These are phyloP conservation scores for Bipolaris victoriae DNA, from an alignment of 2,329 filamentous ascomycete species.

Conservation along the genomic window DNA sequence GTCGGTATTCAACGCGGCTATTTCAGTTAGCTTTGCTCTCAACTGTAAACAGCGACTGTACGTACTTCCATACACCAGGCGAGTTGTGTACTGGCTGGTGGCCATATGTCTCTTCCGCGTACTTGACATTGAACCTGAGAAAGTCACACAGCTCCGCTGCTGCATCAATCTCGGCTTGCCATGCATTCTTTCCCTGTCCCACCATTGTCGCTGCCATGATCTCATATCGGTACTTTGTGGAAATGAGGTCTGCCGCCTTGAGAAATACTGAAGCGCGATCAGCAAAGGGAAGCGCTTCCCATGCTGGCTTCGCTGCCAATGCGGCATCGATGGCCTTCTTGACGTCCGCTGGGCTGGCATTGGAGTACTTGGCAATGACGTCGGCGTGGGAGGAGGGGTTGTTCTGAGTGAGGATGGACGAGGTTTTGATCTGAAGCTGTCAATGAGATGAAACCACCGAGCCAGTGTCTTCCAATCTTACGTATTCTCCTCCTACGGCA, in stretches of 20 bases:
- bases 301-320: slow-evolving; percentile 81
- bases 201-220: slow-evolving; percentile 96
- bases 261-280: slow-evolving; percentile 93
- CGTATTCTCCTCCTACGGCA: slow-evolving; percentile 81
- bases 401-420: slow-evolving; percentile 70
- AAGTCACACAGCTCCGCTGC: slow-evolving; percentile 94
- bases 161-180: slow-evolving; percentile 98
- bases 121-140: slow-evolving; percentile 91
- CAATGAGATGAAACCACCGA: slow-evolving; percentile 7
- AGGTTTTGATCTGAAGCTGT: slow-evolving; percentile 66
- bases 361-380: slow-evolving; percentile 81
- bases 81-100: slow-evolving; percentile 86
- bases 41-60: neutral
- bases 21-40: slow-evolving; percentile 24
- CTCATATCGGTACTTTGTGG: slow-evolving; percentile 93
- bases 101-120: slow-evolving; percentile 87
- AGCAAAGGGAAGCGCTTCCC: slow-evolving; percentile 85
- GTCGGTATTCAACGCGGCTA: slow-evolving; percentile 80
- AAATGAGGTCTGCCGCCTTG: slow-evolving; percentile 90
- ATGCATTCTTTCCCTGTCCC: slow-evolving; percentile 96
- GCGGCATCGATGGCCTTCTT: slow-evolving; percentile 81
- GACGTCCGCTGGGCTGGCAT: slow-evolving; percentile 78
- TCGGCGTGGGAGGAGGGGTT: slow-evolving; percentile 83
- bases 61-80: slow-evolving; percentile 82
- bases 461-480: slow-evolving; percentile 47